Evolutionary conservation across 306 rosid species (phyloP), one percentile per base, ranked within the genome.

Genomic region (Styphnolobium japonicum): DNA sequence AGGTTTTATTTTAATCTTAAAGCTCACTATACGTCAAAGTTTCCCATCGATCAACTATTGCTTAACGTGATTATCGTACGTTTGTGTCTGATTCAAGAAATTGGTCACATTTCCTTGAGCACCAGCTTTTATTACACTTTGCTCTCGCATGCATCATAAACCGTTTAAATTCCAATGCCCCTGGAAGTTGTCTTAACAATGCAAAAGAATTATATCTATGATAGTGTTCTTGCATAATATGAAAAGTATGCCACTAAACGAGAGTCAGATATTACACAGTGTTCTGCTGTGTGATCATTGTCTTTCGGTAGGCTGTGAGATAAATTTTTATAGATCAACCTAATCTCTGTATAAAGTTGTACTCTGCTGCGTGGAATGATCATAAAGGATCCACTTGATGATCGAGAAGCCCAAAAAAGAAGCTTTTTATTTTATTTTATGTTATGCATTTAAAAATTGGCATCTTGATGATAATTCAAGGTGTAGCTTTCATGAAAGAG

Each of bases 1-100:
- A 55, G 19, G 63, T 29, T 39, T 61, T 67, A 36, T 61, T 40
- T 78, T 64, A 83, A 61, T 52, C 86, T 81, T 73, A 14, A 68
- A 78, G 77, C 57, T 53, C 62, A 52, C 79, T 68, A 75, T 36
- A 67, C 79, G 84, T 78, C 25, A 74, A 78, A 75, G 45, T 8
- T 57, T 48, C 18, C 34, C 68, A 27, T 64, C 77, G 56, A 56
- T 42, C 70, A 61, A 33, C 52, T 61, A 43, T 81, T 46, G 53
- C 73, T 77, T 16, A 12, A 29, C 61, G 61, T 21, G 31, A 36
- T 52, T 21, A 49, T 49, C 48, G 37, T 66, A 11, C 39, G 40
- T 48, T 45, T 19, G 29, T 52, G 72, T 70, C 42, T 65, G 34
- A 73, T 56, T 49, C 52, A 77, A 76, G 61, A 37, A 67, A 37